phyloP scores from a whole-genome alignment of 495 filamentous ascomycete genomes.

The Chaetomidium leptoderma region DNA sequence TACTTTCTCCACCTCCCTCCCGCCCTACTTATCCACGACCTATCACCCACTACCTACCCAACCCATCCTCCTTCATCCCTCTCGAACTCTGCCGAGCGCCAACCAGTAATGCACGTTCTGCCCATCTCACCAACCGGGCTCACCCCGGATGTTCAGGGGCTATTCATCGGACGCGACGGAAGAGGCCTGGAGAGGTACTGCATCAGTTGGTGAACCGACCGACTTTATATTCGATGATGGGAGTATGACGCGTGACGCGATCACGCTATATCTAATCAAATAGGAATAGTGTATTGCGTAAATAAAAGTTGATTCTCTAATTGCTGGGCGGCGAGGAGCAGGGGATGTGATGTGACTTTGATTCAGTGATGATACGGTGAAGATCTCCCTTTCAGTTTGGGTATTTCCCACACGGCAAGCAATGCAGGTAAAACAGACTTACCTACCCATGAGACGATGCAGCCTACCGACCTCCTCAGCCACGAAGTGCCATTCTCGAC shows the following conservation, averaged over 20 bases:
- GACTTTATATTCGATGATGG: background rate
- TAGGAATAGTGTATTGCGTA: slow-evolving; percentile 11
- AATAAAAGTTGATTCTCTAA: slow-evolving; percentile 10
- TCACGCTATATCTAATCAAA: slow-evolving; percentile 1
- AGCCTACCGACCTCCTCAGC: too few relatives aligned
- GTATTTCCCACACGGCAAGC: too few relatives aligned
- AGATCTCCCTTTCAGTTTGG: too few relatives aligned
- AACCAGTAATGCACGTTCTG: background rate
- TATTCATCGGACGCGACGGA: background rate
- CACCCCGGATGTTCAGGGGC: background rate
- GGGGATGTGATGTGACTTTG: too few relatives aligned
- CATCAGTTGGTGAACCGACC: background rate
- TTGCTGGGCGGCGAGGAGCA: too few relatives aligned
- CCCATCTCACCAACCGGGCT: background rate
- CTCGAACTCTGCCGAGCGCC: background rate
- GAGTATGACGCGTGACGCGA: slow-evolving; percentile 1
- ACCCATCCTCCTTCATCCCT: background rate
- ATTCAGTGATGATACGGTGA: too few relatives aligned
- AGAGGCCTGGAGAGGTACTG: background rate
- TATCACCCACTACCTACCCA: background rate
- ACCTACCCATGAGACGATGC: too few relatives aligned
- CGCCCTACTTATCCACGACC: background rate
- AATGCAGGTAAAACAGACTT: too few relatives aligned
- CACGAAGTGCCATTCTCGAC: too few relatives aligned
- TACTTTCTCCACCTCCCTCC: background rate